Evolutionary conservation across 2,329 filamentous ascomycete genomes (phyloP).

Genomic region (Thermothelomyces thermophilus): DNA sequence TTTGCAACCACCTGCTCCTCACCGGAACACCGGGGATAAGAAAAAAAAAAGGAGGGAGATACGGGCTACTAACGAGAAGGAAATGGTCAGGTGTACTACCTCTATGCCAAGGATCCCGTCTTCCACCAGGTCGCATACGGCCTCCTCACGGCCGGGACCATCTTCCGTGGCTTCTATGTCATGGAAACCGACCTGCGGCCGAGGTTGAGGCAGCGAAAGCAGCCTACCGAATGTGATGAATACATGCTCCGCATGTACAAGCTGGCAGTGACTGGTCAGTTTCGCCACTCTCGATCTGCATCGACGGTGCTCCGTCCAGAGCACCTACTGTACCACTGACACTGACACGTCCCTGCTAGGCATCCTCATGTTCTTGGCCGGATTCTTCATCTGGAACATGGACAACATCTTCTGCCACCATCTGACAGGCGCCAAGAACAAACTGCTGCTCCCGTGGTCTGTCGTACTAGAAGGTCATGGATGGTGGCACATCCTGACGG

Average conservation of each 20-base stretch:
- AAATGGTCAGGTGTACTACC: constrained; percentile 49
- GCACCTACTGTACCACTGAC: constrained; percentile 8
- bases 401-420: constrained; percentile 70
- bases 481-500: constrained; percentile 73
- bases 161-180: constrained; percentile 67
- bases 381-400: constrained; percentile 70
- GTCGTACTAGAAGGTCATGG: constrained; percentile 56
- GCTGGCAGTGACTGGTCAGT: constrained; percentile 54
- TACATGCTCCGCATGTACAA: constrained; percentile 63
- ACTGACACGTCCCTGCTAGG: constrained; percentile 35
- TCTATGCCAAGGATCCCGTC: constrained; percentile 70
- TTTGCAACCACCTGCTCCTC: constrained; percentile 36
- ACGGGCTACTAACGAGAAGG: not conserved
- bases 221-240: constrained; percentile 41
- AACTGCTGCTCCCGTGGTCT: constrained; percentile 72
- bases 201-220: constrained; percentile 37
- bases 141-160: constrained; percentile 60
- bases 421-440: constrained; percentile 58
- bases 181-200: constrained; percentile 53
- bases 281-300: not conserved
- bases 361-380: constrained; percentile 63
- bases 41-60: no score
- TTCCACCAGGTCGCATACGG: constrained; percentile 81
- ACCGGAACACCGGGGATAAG: no score
- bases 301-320: not conserved